phyloP scores from a whole-genome alignment of 108 stramenopile genomes.

The Nitzschia sp. region DNA sequence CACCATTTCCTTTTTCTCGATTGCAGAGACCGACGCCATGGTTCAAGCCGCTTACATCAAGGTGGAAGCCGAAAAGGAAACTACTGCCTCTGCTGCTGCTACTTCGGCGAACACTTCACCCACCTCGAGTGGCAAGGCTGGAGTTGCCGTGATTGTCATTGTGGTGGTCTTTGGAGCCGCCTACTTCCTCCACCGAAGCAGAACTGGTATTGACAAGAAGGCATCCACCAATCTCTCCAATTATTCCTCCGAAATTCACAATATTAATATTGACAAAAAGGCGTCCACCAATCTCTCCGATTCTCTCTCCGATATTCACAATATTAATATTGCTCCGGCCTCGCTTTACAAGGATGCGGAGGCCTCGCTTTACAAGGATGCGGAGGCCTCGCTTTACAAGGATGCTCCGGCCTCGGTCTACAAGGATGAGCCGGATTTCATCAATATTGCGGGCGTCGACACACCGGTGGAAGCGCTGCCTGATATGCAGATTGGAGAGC shows the following conservation, averaged over 20 bases:
- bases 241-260: background rate
- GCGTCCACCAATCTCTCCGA: too few species aligned
- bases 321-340: background rate
- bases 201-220: background rate
- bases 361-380: constrained; percentile 12
- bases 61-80: background rate
- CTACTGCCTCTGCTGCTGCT: background rate
- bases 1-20: background rate
- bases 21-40: background rate
- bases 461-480: too few species aligned
- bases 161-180: background rate
- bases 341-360: too few species aligned
- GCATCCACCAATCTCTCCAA: too few species aligned
- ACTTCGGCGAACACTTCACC: background rate
- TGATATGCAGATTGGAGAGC: too few species aligned
- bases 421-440: background rate
- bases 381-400: too few species aligned
- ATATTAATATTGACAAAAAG: background rate
- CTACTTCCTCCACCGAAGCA: background rate
- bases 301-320: background rate
- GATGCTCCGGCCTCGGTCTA: background rate
- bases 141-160: background rate
- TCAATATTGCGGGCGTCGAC: too few species aligned
- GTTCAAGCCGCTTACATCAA: constrained; percentile 1
- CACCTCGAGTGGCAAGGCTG: background rate